Percentiles rank a stretch among this genome's conserved stretches.
Conservation (phyloP, 1,139 yeast genomes). For the Pichia sorboxylosa region DNA sequence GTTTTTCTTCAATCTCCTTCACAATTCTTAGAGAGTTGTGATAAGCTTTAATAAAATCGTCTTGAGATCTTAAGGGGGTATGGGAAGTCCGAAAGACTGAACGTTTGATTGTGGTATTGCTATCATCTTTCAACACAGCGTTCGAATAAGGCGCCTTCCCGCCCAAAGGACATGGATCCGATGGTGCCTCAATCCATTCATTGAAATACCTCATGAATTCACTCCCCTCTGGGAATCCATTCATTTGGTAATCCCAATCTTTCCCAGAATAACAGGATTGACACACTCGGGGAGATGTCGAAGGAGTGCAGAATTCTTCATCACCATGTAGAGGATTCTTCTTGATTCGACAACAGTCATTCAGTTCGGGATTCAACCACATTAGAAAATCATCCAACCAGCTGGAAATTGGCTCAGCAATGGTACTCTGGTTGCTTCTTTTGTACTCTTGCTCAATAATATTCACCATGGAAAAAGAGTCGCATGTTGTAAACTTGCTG, state of each 20-base stretch:
- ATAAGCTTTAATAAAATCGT: conserved; percentile 74
- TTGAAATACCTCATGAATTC: conserved; percentile 60
- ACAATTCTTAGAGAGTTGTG: conserved; percentile 63
- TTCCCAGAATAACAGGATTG: conserved; percentile 54
- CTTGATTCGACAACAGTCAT: conserved; percentile 70
- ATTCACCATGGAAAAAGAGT: conserved; percentile 66
- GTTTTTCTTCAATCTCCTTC: conserved; percentile 33
- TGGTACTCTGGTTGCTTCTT: conserved; percentile 49
- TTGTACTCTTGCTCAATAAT: conserved; percentile 79
- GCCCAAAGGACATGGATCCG: conserved; percentile 90
- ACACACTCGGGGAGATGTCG: conserved; percentile 62
- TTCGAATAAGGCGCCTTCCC: conserved; percentile 86
- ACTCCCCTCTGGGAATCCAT: conserved; percentile 66
- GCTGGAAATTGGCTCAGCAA: conserved; percentile 73
- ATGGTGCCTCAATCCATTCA: conserved; percentile 71
- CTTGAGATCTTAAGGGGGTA: conserved; percentile 66
- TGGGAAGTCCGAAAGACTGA: conserved; percentile 77
- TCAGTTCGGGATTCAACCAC: conserved; percentile 79
- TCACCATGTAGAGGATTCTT: conserved; percentile 25
- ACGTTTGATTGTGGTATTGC: conserved; percentile 33
- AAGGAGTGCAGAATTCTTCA: conserved; percentile 52
- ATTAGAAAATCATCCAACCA: conserved; percentile 89
- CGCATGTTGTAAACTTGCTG: conserved; percentile 79
- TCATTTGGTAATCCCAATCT: conserved; percentile 64
- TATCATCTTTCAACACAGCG: conserved; percentile 35